phyloP scores from a whole-genome alignment of 1,284 basidiomycete genomes.

The Trametes sp. region DNA sequence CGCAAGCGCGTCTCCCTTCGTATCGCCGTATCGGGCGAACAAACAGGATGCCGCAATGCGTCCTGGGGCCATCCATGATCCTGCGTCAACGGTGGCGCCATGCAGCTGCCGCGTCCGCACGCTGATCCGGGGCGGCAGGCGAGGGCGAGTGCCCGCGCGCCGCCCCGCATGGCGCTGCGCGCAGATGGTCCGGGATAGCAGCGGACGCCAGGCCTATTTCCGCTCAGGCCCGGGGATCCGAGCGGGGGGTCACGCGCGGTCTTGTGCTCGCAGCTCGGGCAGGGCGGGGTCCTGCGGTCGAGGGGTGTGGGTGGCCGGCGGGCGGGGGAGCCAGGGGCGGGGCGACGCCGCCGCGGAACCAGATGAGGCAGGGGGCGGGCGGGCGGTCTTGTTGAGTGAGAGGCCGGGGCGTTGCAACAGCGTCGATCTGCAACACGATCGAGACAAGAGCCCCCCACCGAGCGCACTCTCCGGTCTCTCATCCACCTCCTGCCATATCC shows the following conservation, averaged over 20 bases:
- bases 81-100: slow-evolving; percentile 4
- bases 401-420: slow-evolving; percentile 4
- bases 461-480: slow-evolving; percentile 29
- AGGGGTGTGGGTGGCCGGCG: slow-evolving; percentile 5
- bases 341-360: slow-evolving; percentile 25
- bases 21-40: slow-evolving; percentile 11
- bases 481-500: slow-evolving; percentile 20
- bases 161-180: slow-evolving; percentile 29
- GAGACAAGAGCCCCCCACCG: slow-evolving; percentile 22
- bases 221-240: slow-evolving; percentile 33
- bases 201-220: slow-evolving; percentile 18
- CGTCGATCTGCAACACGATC: slow-evolving; percentile 35
- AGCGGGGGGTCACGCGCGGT: slow-evolving; percentile 21
- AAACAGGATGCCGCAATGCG: slow-evolving; percentile 6
- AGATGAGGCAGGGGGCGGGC: slow-evolving; percentile 24
- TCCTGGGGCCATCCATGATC: neutral
- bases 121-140: slow-evolving; percentile 20
- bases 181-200: slow-evolving; percentile 29
- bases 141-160: neutral
- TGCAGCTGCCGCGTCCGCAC: neutral
- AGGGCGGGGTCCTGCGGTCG: slow-evolving; percentile 1
- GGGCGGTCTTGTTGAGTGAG: slow-evolving; percentile 7
- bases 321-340: slow-evolving; percentile 6
- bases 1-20: neutral
- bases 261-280: slow-evolving; percentile 11